Percentiles rank a stretch among this genome's conserved stretches.
These are phyloP conservation scores for Penstemon davidsonii DNA, from an alignment of 257 asterid genomes.

Conservation along the genomic window DNA sequence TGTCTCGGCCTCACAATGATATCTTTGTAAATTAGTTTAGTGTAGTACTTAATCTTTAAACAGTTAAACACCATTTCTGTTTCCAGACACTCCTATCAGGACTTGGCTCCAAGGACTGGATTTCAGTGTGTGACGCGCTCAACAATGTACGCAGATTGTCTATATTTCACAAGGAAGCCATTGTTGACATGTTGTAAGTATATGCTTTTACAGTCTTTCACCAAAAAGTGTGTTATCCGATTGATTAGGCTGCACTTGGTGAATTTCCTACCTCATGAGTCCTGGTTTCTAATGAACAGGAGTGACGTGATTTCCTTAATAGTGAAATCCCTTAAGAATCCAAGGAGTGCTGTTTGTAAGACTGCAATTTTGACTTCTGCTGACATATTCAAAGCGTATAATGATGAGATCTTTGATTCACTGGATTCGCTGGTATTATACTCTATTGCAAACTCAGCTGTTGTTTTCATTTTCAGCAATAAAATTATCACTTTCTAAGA, in stretches of 20 bases:
- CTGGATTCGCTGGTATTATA: constrained; percentile 77
- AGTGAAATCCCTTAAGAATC: constrained; percentile 82
- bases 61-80: constrained; percentile 21
- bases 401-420: constrained; percentile 63
- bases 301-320: constrained; percentile 55
- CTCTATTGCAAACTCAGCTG: constrained; percentile 8
- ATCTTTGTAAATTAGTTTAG: background rate
- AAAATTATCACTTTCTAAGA: constrained; percentile 4
- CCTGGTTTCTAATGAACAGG: constrained; percentile 44
- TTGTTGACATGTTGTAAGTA: constrained; percentile 72
- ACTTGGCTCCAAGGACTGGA: constrained; percentile 86
- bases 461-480: background rate
- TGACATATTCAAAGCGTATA: constrained; percentile 75
- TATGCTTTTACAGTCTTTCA: constrained; percentile 19
- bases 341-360: constrained; percentile 94
- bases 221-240: constrained; percentile 10
- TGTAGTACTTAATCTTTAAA: background rate
- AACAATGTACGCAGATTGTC: constrained; percentile 71
- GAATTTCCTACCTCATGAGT: constrained; percentile 26
- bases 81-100: constrained; percentile 64
- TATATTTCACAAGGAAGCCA: constrained; percentile 74
- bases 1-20: background rate
- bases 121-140: constrained; percentile 78
- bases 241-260: constrained; percentile 19
- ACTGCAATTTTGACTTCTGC: constrained; percentile 87